Evolutionary conservation across 2,329 filamentous ascomycete species (phyloP), one percentile per base, ranked within the genome.

Genomic region (Coniochaeta sp.): DNA sequence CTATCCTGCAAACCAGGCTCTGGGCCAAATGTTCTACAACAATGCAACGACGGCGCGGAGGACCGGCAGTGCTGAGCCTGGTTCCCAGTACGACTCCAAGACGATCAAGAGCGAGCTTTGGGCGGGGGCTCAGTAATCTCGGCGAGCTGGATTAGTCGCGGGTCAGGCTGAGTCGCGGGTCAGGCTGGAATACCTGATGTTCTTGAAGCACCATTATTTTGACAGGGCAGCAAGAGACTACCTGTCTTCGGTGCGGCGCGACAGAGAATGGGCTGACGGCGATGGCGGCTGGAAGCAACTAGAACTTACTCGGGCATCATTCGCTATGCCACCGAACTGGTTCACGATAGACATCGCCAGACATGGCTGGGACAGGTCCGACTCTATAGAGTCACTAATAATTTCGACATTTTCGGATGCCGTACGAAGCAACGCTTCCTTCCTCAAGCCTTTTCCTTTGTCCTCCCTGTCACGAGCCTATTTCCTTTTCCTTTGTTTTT

Each of bases 1-100:
- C 28, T 88, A 88, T 62, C 81, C 82, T 38, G 81, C 84, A 57
- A 81, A 81, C 42, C 79, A 75, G 4, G 81, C 82, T 47, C 81
- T 86, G 70, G 82, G 81, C 36, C 85, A 89, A 67, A 85, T 91
- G 77, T 93, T 92, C 72, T 93, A 92, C 66, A 80, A 82, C 38
- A 85, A 85, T 63, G 81, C 84, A 6, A 82, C 72, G 9, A 72
- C 85, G 61, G 86, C 91, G 65, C 85, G 89, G 60, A 82, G 89
- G 61, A 87, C 19, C 8, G 88, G 89, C 66, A 91, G 89, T 79
- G 85, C 89, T 3, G 89, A 95, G 70, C 86, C 88, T 19, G 67
- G 70, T 38, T 65, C 71, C 59, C 79, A 82, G 60, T 89, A 88
- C 66, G 85, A 88, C 52, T 17, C 54, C 63, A 88, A 86, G 72